Conservation (phyloP, 2,329 filamentous ascomycete species). For the Cercospora sp. region DNA sequence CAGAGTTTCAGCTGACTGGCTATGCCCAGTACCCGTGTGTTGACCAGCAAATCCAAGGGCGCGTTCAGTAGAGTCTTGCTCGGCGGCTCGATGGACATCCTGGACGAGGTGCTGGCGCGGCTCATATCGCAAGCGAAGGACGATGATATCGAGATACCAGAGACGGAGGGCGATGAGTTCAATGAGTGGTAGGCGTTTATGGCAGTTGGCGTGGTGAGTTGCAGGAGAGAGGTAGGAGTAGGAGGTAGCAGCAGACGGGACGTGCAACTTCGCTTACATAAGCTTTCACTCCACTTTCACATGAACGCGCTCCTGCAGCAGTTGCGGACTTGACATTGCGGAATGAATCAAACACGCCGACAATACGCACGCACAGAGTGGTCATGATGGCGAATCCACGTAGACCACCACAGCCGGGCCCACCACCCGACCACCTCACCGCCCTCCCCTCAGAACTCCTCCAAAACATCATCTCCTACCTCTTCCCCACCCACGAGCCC, state of each 20-base stretch:
- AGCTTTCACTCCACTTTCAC: background rate
- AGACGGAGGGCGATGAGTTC: background rate
- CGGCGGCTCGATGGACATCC: background rate
- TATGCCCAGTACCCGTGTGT: too few relatives aligned
- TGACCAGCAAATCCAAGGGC: too few relatives aligned
- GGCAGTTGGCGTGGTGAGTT: background rate
- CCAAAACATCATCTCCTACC: constrained; percentile 33
- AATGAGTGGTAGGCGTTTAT: background rate
- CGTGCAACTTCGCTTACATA: background rate
- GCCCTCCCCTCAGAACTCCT: constrained; percentile 34
- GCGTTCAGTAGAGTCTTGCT: background rate
- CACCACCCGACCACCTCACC: constrained; percentile 26
- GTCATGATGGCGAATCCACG: background rate
- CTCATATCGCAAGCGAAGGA: background rate
- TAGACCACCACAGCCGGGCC: background rate
- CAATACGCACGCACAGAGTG: background rate
- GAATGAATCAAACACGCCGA: background rate
- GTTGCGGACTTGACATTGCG: background rate
- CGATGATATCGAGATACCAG: background rate
- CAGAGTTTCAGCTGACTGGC: too few relatives aligned
- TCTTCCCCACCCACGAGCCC: constrained; percentile 32
- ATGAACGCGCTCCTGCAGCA: background rate
- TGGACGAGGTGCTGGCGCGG: background rate
- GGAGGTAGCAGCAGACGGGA: too few relatives aligned
- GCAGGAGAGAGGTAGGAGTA: too few relatives aligned